phyloP scores from a whole-genome alignment of 192 early-diverging fungal species.

The Podila verticillata region DNA sequence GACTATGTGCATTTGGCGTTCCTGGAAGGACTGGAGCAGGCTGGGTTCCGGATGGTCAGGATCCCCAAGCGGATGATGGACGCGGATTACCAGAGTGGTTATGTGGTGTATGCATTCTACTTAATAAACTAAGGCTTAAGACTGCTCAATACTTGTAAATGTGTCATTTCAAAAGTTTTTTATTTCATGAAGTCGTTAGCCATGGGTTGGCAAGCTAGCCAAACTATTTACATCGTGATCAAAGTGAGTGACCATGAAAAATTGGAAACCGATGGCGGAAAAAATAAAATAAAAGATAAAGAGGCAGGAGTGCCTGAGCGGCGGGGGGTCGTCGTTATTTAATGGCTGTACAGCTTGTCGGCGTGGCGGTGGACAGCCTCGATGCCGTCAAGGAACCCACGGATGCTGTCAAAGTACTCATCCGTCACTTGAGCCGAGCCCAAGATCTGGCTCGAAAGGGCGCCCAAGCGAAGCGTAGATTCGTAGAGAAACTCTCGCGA shows the following conservation, averaged over 20 bases:
- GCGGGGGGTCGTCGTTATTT: neutral
- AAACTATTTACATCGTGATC: too few relatives aligned
- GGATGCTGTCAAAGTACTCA: slow-evolving; percentile 49
- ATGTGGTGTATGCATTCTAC: slow-evolving; percentile 48
- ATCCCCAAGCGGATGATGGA: slow-evolving; percentile 46
- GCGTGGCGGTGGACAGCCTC: slow-evolving; percentile 45
- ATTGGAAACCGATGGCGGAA: too few relatives aligned
- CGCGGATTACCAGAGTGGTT: slow-evolving; percentile 43
- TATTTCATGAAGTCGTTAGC: too few relatives aligned
- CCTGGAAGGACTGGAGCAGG: slow-evolving; percentile 37
- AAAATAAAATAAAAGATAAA: neutral
- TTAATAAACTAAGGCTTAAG: neutral
- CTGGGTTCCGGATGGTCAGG: slow-evolving; percentile 39
- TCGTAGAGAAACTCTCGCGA: slow-evolving; percentile 1
- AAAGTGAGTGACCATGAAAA: too few relatives aligned
- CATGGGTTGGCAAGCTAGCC: too few relatives aligned
- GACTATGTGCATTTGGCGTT: slow-evolving; percentile 55
- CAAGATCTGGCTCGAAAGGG: slow-evolving; percentile 35
- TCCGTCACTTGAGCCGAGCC: slow-evolving; percentile 25
- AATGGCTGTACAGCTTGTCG: slow-evolving; percentile 11
- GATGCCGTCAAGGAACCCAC: slow-evolving; percentile 43
- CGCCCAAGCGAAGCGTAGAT: slow-evolving; percentile 24
- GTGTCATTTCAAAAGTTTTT: neutral
- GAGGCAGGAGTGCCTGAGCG: neutral
- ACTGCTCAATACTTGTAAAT: too few relatives aligned